phyloP scores from a whole-genome alignment of 208 protist species.

The Polymyxa betae region DNA sequence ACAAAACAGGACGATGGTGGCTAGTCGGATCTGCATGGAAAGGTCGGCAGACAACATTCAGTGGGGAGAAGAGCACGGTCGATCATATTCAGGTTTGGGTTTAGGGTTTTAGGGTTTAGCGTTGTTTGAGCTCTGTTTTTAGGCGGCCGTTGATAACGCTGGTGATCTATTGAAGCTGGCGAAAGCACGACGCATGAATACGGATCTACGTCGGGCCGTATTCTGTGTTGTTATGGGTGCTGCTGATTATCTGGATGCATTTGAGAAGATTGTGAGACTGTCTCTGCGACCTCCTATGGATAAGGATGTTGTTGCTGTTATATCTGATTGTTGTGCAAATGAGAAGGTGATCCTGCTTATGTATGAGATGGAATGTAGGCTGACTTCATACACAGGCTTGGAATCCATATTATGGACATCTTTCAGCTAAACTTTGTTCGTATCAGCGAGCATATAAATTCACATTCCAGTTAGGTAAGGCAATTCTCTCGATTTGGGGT shows the following conservation, averaged over 20 bases:
- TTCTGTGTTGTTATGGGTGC: background rate
- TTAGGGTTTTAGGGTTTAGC: background rate
- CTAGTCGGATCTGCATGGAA: background rate
- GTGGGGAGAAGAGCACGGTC: background rate
- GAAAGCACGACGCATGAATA: background rate
- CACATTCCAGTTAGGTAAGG: slow-evolving; percentile 32
- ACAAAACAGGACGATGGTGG: slow-evolving; percentile 41
- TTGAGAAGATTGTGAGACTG: slow-evolving; percentile 23
- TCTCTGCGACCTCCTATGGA: background rate
- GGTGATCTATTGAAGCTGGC: background rate
- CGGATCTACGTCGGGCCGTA: background rate
- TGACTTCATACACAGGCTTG: background rate
- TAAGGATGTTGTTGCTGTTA: background rate
- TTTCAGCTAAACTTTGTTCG: slow-evolving; percentile 21
- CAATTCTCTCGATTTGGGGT: background rate
- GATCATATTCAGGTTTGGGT: slow-evolving; percentile 24
- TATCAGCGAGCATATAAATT: background rate
- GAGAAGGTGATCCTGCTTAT: background rate
- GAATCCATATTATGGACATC: slow-evolving; percentile 18
- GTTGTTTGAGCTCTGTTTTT: background rate
- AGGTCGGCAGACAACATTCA: background rate
- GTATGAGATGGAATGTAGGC: background rate
- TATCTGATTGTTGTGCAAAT: background rate
- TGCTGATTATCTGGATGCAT: slow-evolving; percentile 18
- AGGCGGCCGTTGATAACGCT: slow-evolving; percentile 14